phyloP scores from a whole-genome alignment of 2,329 filamentous ascomycete genomes.

The Trichoderma citrinoviride region DNA sequence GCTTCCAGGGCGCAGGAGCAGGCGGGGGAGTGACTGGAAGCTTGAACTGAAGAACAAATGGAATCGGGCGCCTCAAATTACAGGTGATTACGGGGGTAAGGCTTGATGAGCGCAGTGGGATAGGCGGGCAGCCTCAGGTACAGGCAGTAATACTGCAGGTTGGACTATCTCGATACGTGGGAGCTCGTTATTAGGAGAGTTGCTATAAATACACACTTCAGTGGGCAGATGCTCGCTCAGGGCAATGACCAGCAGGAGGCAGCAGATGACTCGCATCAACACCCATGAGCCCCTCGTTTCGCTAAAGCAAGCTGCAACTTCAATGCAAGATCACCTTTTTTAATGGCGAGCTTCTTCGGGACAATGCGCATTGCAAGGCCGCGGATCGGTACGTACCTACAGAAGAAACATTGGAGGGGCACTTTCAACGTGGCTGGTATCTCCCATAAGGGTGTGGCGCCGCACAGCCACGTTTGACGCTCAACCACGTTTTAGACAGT shows the following conservation, averaged over 20 bases:
- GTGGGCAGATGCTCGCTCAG: not conserved
- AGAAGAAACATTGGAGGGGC: too few relatives aligned
- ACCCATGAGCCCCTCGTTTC: not conserved
- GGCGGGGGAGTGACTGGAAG: slow-evolving; percentile 17
- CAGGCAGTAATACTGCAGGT: too few relatives aligned
- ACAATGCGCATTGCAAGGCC: too few relatives aligned
- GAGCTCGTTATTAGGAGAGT: not conserved
- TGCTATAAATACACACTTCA: not conserved
- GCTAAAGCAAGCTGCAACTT: not conserved
- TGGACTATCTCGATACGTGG: not conserved
- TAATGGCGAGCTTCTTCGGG: not conserved
- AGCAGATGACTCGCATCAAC: not conserved
- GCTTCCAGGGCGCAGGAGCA: slow-evolving; percentile 14
- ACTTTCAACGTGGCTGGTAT: not conserved
- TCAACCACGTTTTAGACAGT: not conserved
- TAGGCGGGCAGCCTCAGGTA: not conserved
- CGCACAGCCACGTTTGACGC: not conserved
- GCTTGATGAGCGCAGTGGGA: not conserved
- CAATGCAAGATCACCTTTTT: not conserved
- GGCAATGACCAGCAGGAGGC: not conserved
- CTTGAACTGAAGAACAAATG: too few relatives aligned
- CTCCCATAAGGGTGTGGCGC: not conserved
- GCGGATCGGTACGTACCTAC: not conserved
- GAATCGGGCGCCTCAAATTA: slow-evolving; percentile 6
- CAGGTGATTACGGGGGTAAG: slow-evolving; percentile 18